Evolutionary conservation across 306 rosid species (phyloP).

Genomic region (Echinosophora koreensis): DNA sequence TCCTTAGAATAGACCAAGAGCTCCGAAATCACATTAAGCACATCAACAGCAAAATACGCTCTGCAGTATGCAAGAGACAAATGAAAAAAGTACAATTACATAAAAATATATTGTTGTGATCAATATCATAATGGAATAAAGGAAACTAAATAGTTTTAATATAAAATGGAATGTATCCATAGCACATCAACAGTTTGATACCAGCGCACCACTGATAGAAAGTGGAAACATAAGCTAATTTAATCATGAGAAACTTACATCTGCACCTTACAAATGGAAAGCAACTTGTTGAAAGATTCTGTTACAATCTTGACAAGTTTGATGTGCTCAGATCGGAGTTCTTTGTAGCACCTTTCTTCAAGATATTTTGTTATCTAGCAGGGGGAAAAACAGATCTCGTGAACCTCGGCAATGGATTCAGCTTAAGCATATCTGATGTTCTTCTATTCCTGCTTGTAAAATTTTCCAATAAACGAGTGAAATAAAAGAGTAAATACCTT

Average conservation of each 20-base stretch:
- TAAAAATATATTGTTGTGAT: background rate
- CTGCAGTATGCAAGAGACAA: slow-evolving; percentile 56
- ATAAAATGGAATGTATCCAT: slow-evolving; percentile 26
- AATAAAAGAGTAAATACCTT: slow-evolving; percentile 66
- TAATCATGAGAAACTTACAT: slow-evolving; percentile 71
- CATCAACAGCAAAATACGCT: slow-evolving; percentile 84
- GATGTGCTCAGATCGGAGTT: slow-evolving; percentile 76
- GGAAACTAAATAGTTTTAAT: background rate
- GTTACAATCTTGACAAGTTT: slow-evolving; percentile 69
- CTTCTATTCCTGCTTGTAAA: background rate
- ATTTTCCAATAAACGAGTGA: background rate
- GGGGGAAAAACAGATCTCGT: slow-evolving; percentile 20
- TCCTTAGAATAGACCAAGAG: slow-evolving; percentile 82
- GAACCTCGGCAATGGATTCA: slow-evolving; percentile 48
- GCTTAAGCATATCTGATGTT: background rate
- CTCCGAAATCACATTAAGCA: slow-evolving; percentile 78
- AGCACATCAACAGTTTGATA: slow-evolving; percentile 8
- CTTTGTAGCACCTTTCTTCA: slow-evolving; percentile 93
- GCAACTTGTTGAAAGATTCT: slow-evolving; percentile 83
- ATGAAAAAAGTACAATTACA: background rate
- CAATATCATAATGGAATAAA: slow-evolving; percentile 1
- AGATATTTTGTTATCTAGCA: slow-evolving; percentile 89
- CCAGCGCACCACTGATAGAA: slow-evolving; percentile 12
- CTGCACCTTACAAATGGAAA: slow-evolving; percentile 85
- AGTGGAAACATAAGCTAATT: slow-evolving; percentile 25